Base-by-base conservation (phyloP, 2,329 filamentous ascomycete genomes). In the Gyromitra esculenta region DNA sequence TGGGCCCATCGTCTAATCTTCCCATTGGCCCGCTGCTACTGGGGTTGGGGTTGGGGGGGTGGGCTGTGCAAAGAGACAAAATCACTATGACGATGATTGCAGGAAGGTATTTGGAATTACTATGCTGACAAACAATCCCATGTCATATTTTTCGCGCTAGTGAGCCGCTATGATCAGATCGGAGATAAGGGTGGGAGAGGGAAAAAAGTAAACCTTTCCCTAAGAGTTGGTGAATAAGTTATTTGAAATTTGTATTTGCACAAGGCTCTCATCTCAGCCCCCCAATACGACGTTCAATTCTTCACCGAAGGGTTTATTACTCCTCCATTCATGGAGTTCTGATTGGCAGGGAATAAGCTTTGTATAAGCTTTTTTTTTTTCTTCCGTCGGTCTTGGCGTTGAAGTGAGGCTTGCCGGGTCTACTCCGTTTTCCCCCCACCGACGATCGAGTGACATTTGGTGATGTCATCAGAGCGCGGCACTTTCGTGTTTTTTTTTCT, bases 101-200 rank as follows among this genome's bases (percentile, higher is more conserved):
- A 63, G 60, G 21, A 63, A 48, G 25, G 60, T 63, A 63, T 63
- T 63, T 63, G 60, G 60, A 63, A 63, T 63, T 63, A 8, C 25
- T 7, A 37, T 37, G 18, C 50, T 31, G 45, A 57, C 25, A 37
- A 57, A 57, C 13, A 57, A 18, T 62, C n/a, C 57, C 57, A 37
- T 62, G 18, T 43, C n/a, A 15, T 37, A 41, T 13, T 21, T 21
- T 25, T 62, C 21, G 18, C 54, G 54, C 54, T 60, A 60, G 56
- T 41, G 52, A 18, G 56, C 56, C 21, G 35, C 35, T 11, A n/a
- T 35, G 11, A 39, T 6, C 41, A 63, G 41, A 63, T 63, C 41
- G 41, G 57, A 41, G 57, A 41, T 43, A 41, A 31, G 25, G 2
- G 25, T 31, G 25, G 15, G 15, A 8, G 13, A 37, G 11, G 9